phyloP scores from a whole-genome alignment of 1,139 yeast species.

The Suhomyces guaymorum region DNA sequence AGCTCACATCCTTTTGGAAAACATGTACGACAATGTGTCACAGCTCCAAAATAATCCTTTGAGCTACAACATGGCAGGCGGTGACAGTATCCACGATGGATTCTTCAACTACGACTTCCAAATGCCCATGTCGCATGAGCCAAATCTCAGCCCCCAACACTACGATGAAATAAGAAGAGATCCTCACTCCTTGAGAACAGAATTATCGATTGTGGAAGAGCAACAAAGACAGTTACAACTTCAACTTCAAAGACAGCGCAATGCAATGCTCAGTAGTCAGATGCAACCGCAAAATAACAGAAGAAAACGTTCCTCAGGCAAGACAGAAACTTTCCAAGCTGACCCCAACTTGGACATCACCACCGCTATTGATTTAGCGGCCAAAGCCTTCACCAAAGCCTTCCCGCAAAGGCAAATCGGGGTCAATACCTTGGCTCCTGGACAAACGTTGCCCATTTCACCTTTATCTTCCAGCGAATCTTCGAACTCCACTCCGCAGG shows the following conservation, averaged over 20 bases:
- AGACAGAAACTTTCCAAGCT: conserved; percentile 4
- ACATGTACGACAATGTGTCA: conserved; percentile 2
- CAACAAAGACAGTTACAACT: conserved; percentile 9
- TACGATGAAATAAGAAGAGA: not conserved
- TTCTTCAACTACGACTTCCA: conserved; percentile 9
- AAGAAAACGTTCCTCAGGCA: conserved; percentile 1
- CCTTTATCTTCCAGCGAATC: conserved; percentile 8
- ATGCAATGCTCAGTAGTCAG: not conserved
- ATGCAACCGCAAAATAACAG: not conserved
- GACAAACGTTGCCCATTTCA: conserved; percentile 5
- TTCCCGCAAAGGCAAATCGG: conserved; percentile 3
- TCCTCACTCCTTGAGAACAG: conserved; percentile 2
- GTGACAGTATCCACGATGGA: conserved; percentile 8
- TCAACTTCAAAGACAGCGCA: conserved; percentile 7
- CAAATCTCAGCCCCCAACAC: not conserved
- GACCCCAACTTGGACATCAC: conserved; percentile 13
- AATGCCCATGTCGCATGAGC: conserved; percentile 2
- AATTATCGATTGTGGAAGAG: conserved; percentile 6
- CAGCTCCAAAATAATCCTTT: not conserved
- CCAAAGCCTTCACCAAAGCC: conserved; percentile 12
- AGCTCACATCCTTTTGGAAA: conserved; percentile 4
- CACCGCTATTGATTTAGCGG: conserved; percentile 18
- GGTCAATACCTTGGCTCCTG: conserved; percentile 2
- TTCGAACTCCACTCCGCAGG: conserved; percentile 8
- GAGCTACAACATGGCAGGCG: not conserved